Evolutionary conservation across 2,329 filamentous ascomycete genomes (phyloP).

Genomic region (Ustilaginoidea virens): DNA sequence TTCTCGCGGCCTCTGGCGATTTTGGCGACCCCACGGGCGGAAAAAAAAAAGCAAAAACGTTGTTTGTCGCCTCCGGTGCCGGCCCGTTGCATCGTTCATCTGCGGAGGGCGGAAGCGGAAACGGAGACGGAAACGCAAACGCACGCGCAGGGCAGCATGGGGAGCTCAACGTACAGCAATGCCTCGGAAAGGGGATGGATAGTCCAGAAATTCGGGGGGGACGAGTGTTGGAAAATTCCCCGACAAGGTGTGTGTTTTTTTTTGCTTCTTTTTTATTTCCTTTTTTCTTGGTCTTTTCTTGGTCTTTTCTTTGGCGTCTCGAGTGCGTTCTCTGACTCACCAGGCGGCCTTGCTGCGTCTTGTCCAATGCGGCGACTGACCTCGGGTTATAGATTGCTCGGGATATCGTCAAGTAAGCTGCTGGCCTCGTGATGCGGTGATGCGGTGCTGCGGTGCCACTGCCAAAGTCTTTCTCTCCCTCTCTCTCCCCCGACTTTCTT

Average conservation of each 20-base stretch:
- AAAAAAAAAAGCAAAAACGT: too few relatives aligned
- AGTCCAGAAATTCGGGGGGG: slow-evolving; percentile 88
- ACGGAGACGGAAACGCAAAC: background rate
- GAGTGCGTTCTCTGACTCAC: too few relatives aligned
- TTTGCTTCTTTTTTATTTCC: too few relatives aligned
- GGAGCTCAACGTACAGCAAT: slow-evolving; percentile 18
- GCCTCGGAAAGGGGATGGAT: slow-evolving; percentile 47
- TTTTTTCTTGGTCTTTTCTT: too few relatives aligned
- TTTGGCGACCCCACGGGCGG: too few relatives aligned
- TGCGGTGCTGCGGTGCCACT: background rate
- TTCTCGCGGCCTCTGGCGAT: too few relatives aligned
- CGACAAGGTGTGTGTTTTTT: slow-evolving; percentile 34
- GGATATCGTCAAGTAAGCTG: slow-evolving; percentile 26
- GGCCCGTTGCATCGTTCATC: too few relatives aligned
- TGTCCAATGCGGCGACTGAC: slow-evolving; percentile 2
- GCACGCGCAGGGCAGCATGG: slow-evolving; percentile 12
- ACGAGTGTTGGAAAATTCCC: slow-evolving; percentile 94
- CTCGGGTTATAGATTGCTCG: slow-evolving; percentile 20
- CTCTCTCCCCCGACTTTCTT: background rate
- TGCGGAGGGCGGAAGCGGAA: too few relatives aligned
- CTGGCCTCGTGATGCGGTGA: background rate
- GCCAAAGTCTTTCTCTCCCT: background rate
- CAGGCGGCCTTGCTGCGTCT: too few relatives aligned
- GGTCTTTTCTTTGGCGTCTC: background rate
- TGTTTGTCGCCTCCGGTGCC: too few relatives aligned